phyloP scores from a whole-genome alignment of 2,329 filamentous ascomycete species.

The Fusarium tanahbumbuense region DNA sequence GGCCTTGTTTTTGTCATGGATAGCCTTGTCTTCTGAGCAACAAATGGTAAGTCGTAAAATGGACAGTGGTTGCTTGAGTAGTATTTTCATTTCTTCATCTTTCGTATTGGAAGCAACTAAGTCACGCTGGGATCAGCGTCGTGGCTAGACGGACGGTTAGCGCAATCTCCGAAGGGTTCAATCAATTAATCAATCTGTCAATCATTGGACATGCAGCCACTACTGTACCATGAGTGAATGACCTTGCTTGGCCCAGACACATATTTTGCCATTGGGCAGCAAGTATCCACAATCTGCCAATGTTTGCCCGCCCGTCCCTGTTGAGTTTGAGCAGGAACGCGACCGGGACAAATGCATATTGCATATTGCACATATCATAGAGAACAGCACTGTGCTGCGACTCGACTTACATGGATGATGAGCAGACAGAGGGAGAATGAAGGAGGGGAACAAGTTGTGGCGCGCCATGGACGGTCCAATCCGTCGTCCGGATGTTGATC shows the following conservation, averaged over 20 bases:
- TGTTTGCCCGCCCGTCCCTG: constrained; percentile 13
- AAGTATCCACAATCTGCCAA: constrained; percentile 39
- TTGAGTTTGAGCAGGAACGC: constrained; percentile 6
- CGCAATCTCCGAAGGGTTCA: constrained; percentile 33
- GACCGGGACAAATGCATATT: constrained; percentile 21
- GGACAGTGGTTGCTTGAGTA: constrained; percentile 26
- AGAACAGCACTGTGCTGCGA: background rate
- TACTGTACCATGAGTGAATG: constrained; percentile 8
- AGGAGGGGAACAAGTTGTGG: constrained; percentile 23
- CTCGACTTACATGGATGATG: constrained; percentile 17
- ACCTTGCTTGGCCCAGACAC: constrained; percentile 12
- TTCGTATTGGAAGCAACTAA: constrained; percentile 17
- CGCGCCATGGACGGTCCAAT: constrained; percentile 50
- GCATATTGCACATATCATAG: background rate
- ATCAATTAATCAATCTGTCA: constrained; percentile 18
- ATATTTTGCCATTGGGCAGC: constrained; percentile 52
- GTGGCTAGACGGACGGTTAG: constrained; percentile 22
- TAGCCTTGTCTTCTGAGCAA: constrained; percentile 23
- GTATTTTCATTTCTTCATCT: constrained; percentile 39
- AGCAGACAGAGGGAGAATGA: constrained; percentile 13
- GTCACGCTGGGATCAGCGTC: constrained; percentile 22
- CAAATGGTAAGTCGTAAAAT: constrained; percentile 16
- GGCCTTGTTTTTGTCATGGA: constrained; percentile 11
- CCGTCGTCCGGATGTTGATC: constrained; percentile 55
- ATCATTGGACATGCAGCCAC: constrained; percentile 25